These are phyloP conservation scores for Penicillium sp. DNA, from an alignment of 2,329 filamentous ascomycete genomes.

Conservation along the genomic window DNA sequence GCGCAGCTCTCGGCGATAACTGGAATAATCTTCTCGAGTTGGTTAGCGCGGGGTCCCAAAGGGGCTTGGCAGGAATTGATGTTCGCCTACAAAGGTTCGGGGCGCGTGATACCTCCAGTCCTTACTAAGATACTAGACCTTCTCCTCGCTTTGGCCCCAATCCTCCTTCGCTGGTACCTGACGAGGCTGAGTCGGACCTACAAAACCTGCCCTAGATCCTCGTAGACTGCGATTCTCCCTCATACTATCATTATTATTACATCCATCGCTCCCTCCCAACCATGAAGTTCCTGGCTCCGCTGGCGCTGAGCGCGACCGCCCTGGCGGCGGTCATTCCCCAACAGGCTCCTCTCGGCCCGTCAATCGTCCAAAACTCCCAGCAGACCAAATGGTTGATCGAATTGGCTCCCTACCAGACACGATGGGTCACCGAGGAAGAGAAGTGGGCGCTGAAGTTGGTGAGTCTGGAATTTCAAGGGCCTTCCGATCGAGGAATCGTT, in stretches of 20 bases:
- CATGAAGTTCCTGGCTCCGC: constrained; percentile 39
- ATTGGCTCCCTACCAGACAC: constrained; percentile 76
- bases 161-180: not conserved
- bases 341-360: constrained; percentile 31
- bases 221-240: constrained; percentile 2
- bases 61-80: constrained; percentile 19
- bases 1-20: not conserved
- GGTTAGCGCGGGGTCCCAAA: constrained; percentile 28
- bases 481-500: not conserved
- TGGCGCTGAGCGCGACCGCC: constrained; percentile 40
- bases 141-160: not conserved
- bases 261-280: not conserved
- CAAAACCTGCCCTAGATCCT: constrained; percentile 4
- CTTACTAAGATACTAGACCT: not conserved
- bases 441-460: constrained; percentile 90
- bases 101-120: constrained; percentile 18
- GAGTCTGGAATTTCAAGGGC: constrained; percentile 34
- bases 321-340: constrained; percentile 37
- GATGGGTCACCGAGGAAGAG: constrained; percentile 90
- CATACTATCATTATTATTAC: not conserved
- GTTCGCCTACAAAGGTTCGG: constrained; percentile 1
- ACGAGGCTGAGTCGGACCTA: constrained; percentile 8
- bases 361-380: constrained; percentile 30
- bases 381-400: constrained; percentile 74
- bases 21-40: not conserved